Conservation (phyloP, 306 rosid genomes). For the Vigna trinervia region DNA sequence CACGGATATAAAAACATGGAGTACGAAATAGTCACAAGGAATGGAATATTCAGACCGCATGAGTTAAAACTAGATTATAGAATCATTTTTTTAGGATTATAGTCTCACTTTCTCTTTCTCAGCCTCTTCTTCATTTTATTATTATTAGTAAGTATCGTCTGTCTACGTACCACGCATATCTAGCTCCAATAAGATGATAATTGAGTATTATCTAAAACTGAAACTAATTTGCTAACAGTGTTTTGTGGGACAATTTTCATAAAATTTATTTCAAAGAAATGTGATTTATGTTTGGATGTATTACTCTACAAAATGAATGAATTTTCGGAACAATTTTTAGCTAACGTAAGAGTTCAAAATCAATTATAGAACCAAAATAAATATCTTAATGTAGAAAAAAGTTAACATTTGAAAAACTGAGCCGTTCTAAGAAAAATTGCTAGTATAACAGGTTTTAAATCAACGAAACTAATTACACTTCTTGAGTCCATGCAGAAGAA, state of each 20-base stretch:
- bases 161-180: neutral
- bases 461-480: neutral
- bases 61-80: too few relatives aligned
- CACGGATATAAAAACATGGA: neutral
- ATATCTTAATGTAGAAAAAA: neutral
- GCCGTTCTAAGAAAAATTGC: neutral
- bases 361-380: neutral
- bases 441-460: neutral
- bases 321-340: too few relatives aligned
- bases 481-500: constrained; percentile 10
- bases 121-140: neutral
- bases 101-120: neutral
- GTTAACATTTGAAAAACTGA: neutral
- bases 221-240: neutral
- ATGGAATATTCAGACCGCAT: neutral
- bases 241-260: neutral
- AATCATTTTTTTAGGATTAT: too few relatives aligned
- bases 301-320: neutral
- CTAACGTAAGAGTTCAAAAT: neutral
- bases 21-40: neutral
- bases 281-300: neutral
- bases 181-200: too few relatives aligned
- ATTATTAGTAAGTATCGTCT: neutral
- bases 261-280: neutral
- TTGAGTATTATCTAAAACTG: neutral